Conservation (phyloP, 2,329 filamentous ascomycete genomes). For the Clarireedia homoeocarpa region DNA sequence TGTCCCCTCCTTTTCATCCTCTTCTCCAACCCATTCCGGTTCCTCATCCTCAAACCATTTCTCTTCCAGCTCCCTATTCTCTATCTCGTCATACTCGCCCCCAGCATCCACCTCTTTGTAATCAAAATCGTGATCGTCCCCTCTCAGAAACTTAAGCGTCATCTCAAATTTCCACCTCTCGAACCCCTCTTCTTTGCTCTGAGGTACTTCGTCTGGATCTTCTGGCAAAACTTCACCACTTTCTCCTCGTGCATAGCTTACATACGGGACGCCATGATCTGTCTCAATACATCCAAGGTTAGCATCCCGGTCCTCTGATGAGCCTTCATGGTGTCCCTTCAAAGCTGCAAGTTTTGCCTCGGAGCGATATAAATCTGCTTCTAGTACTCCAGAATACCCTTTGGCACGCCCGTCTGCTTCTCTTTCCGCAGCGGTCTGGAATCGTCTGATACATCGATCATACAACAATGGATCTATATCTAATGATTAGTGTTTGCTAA, state of each 20-base stretch:
- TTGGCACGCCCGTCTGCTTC: slow-evolving; percentile 30
- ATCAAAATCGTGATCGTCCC: slow-evolving; percentile 30
- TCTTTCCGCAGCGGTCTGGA: slow-evolving; percentile 28
- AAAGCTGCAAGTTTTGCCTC: slow-evolving; percentile 30
- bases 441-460: slow-evolving; percentile 29
- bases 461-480: slow-evolving; percentile 30
- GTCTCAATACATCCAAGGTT: neutral
- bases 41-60: slow-evolving; percentile 31
- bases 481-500: slow-evolving; percentile 10
- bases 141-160: slow-evolving; percentile 29
- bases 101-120: slow-evolving; percentile 27
- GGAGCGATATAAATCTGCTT: slow-evolving; percentile 30
- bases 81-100: slow-evolving; percentile 28
- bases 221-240: slow-evolving; percentile 26
- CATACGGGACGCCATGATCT: slow-evolving; percentile 15
- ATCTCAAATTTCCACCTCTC: slow-evolving; percentile 30
- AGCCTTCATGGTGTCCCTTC: slow-evolving; percentile 6
- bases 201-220: slow-evolving; percentile 27
- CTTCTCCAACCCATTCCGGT: slow-evolving; percentile 25
- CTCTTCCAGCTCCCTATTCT: slow-evolving; percentile 28
- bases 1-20: slow-evolving; percentile 12
- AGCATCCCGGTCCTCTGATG: neutral
- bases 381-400: slow-evolving; percentile 30
- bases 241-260: slow-evolving; percentile 21
- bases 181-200: slow-evolving; percentile 27